Conservation (phyloP, 768 basidiomycete genomes). For the Trametopsis cervina region DNA sequence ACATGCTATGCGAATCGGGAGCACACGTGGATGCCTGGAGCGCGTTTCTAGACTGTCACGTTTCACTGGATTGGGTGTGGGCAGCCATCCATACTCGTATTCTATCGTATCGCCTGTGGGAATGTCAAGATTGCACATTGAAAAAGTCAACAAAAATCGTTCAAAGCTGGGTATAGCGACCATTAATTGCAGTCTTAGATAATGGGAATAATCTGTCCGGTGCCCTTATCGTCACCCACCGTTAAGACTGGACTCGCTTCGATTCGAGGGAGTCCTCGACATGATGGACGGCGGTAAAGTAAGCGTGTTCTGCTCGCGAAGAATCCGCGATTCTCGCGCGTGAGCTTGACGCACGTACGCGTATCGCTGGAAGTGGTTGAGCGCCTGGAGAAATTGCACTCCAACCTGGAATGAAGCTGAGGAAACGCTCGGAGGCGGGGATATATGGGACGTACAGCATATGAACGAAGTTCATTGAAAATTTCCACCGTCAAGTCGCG, state of each 20-base stretch:
- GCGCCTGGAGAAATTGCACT: constrained; percentile 61
- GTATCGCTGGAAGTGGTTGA: constrained; percentile 87
- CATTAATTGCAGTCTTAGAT: too few species aligned
- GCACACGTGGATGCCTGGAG: too few species aligned
- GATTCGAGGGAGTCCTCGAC: constrained; percentile 38
- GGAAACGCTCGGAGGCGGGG: neutral
- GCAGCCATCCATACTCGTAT: too few species aligned
- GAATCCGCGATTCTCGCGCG: constrained; percentile 40
- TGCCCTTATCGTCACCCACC: too few species aligned
- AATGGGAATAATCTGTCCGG: too few species aligned
- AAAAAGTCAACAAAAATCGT: too few species aligned
- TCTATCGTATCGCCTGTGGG: too few species aligned
- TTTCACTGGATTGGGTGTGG: too few species aligned
- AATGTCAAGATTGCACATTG: too few species aligned
- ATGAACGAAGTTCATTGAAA: constrained; percentile 70
- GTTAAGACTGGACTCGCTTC: constrained; percentile 37
- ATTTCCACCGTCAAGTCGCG: constrained; percentile 79
- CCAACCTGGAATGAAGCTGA: constrained; percentile 50
- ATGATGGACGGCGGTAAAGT: constrained; percentile 25
- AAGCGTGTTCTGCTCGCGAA: constrained; percentile 30
- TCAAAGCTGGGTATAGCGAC: too few species aligned
- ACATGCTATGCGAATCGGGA: too few species aligned
- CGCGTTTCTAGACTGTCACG: too few species aligned
- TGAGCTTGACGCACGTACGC: constrained; percentile 82
- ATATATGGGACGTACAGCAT: constrained; percentile 49